Percentiles rank a stretch among this genome's conserved stretches.
phyloP scores from a whole-genome alignment of 108 stramenopile genomes.

The Discostella pseudostelligera region DNA sequence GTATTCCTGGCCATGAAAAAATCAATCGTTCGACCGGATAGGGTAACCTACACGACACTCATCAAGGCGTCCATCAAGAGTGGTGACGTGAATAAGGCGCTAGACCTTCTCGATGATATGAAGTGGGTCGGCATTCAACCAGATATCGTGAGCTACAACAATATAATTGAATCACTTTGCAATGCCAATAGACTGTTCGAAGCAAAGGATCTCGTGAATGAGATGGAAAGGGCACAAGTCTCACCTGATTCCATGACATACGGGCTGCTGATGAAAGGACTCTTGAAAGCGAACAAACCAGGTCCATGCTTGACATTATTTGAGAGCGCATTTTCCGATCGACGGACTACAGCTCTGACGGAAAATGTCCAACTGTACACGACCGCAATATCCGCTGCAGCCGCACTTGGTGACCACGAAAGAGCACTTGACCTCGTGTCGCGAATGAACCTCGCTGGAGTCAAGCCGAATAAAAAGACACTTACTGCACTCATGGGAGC shows the following conservation, averaged over 20 bases:
- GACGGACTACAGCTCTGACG: conserved; percentile 63
- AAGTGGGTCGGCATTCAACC: conserved; percentile 63
- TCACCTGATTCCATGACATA: conserved; percentile 84
- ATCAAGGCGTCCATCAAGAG: conserved; percentile 67
- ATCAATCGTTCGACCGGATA: conserved; percentile 63
- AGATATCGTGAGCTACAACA: conserved; percentile 74
- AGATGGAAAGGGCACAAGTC: conserved; percentile 72
- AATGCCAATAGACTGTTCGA: conserved; percentile 52
- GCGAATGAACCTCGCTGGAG: conserved; percentile 74
- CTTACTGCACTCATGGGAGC: conserved; percentile 82
- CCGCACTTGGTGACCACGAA: conserved; percentile 69
- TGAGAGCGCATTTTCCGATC: conserved; percentile 73
- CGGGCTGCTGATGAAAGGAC: conserved; percentile 77
- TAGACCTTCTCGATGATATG: conserved; percentile 79
- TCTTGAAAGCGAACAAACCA: conserved; percentile 70
- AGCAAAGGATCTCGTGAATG: conserved; percentile 71
- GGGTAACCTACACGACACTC: conserved; percentile 72
- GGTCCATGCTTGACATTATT: conserved; percentile 75
- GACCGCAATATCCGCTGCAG: conserved; percentile 82
- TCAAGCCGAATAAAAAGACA: conserved; percentile 85
- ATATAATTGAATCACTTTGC: conserved; percentile 68
- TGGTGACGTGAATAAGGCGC: conserved; percentile 52
- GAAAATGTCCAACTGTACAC: conserved; percentile 87
- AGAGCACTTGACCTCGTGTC: conserved; percentile 75
- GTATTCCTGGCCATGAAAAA: conserved; percentile 60